A percentile compares a stretch with the other conserved stretches of the same genome.
Conservation (phyloP, 2,329 filamentous ascomycete species). For the Cladosporium sp. region DNA sequence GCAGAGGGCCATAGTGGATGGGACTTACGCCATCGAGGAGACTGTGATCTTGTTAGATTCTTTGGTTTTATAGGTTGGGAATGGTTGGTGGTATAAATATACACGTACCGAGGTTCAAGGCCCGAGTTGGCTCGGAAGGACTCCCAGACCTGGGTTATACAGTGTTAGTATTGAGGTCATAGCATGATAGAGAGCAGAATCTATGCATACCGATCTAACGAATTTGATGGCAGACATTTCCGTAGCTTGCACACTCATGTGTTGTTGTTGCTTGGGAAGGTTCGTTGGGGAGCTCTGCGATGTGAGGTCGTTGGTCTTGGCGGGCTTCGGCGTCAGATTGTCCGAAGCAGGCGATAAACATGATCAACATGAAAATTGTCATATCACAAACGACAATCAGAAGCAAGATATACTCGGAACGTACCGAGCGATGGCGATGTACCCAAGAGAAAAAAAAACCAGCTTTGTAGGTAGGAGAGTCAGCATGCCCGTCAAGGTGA, state of each 20-base stretch:
- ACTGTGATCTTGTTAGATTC: constrained; percentile 27
- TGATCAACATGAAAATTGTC: background rate
- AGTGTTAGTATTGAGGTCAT: constrained; percentile 24
- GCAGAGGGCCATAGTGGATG: background rate
- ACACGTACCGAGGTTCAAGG: constrained; percentile 75
- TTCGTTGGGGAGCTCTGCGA: background rate
- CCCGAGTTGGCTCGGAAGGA: constrained; percentile 85
- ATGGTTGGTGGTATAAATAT: background rate
- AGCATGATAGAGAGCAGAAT: background rate
- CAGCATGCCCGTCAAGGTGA: background rate
- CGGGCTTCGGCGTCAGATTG: background rate
- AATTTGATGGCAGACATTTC: constrained; percentile 24
- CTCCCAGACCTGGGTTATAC: constrained; percentile 66
- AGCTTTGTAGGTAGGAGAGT: background rate
- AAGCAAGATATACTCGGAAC: background rate
- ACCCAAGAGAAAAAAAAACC: background rate
- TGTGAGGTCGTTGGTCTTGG: constrained; percentile 3
- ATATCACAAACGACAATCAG: background rate
- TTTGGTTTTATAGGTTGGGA: background rate
- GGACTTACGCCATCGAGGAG: constrained; percentile 45
- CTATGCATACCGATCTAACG: constrained; percentile 35
- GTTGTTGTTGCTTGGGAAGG: background rate
- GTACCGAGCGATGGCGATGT: background rate
- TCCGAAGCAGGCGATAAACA: background rate
- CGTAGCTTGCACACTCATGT: background rate